Percentiles rank a stretch among this genome's conserved stretches.
Conservation (phyloP, 2,329 filamentous ascomycete genomes). For the Fusarium napiforme region DNA sequence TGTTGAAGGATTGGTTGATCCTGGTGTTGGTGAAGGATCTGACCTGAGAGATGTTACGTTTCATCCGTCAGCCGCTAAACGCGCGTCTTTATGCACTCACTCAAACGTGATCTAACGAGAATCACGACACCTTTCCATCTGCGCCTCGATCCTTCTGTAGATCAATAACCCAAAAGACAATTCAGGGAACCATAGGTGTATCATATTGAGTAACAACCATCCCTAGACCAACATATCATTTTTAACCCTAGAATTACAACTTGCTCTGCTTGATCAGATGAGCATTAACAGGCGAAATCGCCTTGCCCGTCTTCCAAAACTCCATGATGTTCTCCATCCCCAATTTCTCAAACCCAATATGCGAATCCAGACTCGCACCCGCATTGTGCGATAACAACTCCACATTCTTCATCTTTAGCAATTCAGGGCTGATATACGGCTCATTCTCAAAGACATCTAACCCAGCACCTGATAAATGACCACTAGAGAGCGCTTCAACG, state of each 20-base stretch:
- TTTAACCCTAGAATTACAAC: neutral
- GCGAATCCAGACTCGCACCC: conserved; percentile 41
- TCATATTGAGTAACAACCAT: neutral
- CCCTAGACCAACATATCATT: neutral
- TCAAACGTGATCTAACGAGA: neutral
- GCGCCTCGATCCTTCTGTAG: neutral
- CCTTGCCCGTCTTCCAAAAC: conserved; percentile 38
- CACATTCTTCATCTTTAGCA: conserved; percentile 44
- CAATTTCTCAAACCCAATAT: conserved; percentile 41
- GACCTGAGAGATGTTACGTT: conserved; percentile 10
- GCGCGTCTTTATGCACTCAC: conserved; percentile 23
- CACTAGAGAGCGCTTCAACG: conserved; percentile 71
- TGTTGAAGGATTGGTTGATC: neutral
- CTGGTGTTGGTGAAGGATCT: conserved; percentile 10
- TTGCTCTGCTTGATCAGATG: conserved; percentile 43
- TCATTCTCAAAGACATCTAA: conserved; percentile 80
- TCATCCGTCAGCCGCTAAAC: conserved; percentile 13
- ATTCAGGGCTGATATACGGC: conserved; percentile 54
- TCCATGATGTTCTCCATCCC: conserved; percentile 44
- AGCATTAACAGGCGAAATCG: conserved; percentile 41
- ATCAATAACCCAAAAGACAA: neutral
- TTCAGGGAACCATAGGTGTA: neutral
- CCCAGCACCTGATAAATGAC: conserved; percentile 70
- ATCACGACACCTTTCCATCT: neutral
- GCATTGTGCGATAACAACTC: conserved; percentile 43